Percentiles rank a stretch among this genome's conserved stretches.
These are phyloP conservation scores for Puccinia novopanici DNA, from an alignment of 1,284 basidiomycete species.

Conservation along the genomic window DNA sequence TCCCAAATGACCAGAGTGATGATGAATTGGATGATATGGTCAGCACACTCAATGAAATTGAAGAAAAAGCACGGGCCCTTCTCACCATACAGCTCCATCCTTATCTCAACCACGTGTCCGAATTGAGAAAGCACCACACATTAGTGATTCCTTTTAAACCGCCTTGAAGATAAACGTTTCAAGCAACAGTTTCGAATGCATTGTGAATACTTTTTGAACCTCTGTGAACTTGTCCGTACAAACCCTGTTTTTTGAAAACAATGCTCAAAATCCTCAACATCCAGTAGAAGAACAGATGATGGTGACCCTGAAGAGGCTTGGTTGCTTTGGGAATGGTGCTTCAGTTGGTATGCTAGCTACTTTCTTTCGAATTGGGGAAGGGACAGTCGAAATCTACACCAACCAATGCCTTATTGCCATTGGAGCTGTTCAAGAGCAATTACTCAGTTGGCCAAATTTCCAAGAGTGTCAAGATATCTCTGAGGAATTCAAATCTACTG, in stretches of 20 bases:
- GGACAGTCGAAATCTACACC: background rate
- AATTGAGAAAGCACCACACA: too few species aligned
- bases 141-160: background rate
- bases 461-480: background rate
- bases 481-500: background rate
- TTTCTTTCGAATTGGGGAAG: slow-evolving; percentile 10
- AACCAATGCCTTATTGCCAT: background rate
- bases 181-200: background rate
- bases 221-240: background rate
- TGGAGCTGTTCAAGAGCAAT: background rate
- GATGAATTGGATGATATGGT: background rate
- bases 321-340: background rate
- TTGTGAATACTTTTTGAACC: background rate
- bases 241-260: background rate
- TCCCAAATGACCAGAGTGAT: background rate
- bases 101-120: background rate
- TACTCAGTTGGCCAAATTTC: background rate
- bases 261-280: background rate
- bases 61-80: background rate
- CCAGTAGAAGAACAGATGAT: slow-evolving; percentile 11
- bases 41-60: background rate
- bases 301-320: slow-evolving; percentile 9
- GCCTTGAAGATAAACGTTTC: background rate
- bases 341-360: slow-evolving; percentile 15
- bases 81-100: background rate